phyloP scores from a whole-genome alignment of 805 yeast species.

The Saccharomycopsis olivae region DNA sequence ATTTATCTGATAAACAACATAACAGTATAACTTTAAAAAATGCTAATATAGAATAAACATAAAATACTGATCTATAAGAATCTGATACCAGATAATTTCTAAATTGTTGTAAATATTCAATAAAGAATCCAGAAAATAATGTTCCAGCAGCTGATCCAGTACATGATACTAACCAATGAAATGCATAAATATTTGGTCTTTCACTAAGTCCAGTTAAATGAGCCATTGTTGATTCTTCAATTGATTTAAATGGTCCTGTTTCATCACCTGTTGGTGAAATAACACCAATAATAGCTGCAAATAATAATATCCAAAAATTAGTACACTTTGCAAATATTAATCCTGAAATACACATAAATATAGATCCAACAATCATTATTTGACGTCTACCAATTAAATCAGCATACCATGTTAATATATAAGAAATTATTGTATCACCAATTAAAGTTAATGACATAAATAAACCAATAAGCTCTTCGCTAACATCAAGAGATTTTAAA shows the following conservation, averaged over 20 bases:
- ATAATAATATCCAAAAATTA: conserved; percentile 42
- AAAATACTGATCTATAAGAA: conserved; percentile 50
- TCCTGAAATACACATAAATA: conserved; percentile 64
- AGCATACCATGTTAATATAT: conserved; percentile 66
- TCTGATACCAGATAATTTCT: conserved; percentile 25
- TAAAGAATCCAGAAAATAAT: conserved; percentile 46
- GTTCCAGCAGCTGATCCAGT: conserved; percentile 71
- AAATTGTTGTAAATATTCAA: conserved; percentile 31
- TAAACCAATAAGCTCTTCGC: conserved; percentile 53
- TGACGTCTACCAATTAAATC: conserved; percentile 56
- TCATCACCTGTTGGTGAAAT: conserved; percentile 86
- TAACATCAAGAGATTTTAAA: conserved; percentile 41
- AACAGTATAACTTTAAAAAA: conserved; percentile 38
- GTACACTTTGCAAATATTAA: conserved; percentile 43
- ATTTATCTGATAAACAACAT: conserved; percentile 38
- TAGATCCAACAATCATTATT: conserved; percentile 52
- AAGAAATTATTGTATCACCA: conserved; percentile 71
- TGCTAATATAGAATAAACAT: conserved; percentile 46
- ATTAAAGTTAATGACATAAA: conserved; percentile 75
- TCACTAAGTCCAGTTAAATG: conserved; percentile 57
- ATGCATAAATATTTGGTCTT: conserved; percentile 66
- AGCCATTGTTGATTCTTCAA: conserved; percentile 77
- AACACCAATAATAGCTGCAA: conserved; percentile 75
- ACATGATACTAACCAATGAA: conserved; percentile 60
- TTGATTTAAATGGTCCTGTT: conserved; percentile 81